Evolutionary conservation across 129 eudicot genomes (phyloP).

Genomic region (Centrapalus pauciflorus): DNA sequence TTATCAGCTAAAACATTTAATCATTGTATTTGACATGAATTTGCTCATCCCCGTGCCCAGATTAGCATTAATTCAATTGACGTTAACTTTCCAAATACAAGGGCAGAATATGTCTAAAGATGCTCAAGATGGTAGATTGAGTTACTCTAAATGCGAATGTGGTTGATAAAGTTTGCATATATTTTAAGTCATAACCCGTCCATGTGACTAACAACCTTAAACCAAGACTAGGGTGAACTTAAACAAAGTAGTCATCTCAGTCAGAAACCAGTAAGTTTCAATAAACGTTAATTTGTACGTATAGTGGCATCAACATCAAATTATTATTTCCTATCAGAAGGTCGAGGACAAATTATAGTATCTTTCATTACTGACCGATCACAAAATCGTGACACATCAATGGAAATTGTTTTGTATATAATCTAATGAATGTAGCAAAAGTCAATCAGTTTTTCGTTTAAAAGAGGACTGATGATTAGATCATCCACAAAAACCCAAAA

Average conservation of each 20-base stretch:
- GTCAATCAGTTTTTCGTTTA: not conserved
- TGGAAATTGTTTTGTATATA: not conserved
- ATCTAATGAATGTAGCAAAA: not conserved
- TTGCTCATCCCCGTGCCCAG: not conserved
- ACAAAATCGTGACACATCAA: not conserved
- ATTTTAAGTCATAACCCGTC: not conserved
- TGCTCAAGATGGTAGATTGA: not conserved
- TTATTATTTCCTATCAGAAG: not conserved
- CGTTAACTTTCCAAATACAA: not conserved
- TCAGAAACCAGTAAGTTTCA: not conserved
- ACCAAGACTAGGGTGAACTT: not conserved
- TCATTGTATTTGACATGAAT: not conserved
- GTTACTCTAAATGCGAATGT: conserved; percentile 2
- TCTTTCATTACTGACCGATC: not conserved
- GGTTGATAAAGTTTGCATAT: not conserved
- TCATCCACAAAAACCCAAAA: not conserved
- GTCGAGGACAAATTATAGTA: not conserved
- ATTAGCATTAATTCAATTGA: not conserved
- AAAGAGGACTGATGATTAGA: not conserved
- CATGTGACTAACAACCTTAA: not conserved
- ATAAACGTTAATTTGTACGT: not conserved
- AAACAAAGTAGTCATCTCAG: not conserved
- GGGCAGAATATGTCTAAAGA: conserved; percentile 4
- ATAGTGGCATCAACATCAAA: not conserved
- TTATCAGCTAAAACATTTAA: not conserved